Conservation (phyloP, 169 alveolate genomes). For the Theileria sp. region DNA sequence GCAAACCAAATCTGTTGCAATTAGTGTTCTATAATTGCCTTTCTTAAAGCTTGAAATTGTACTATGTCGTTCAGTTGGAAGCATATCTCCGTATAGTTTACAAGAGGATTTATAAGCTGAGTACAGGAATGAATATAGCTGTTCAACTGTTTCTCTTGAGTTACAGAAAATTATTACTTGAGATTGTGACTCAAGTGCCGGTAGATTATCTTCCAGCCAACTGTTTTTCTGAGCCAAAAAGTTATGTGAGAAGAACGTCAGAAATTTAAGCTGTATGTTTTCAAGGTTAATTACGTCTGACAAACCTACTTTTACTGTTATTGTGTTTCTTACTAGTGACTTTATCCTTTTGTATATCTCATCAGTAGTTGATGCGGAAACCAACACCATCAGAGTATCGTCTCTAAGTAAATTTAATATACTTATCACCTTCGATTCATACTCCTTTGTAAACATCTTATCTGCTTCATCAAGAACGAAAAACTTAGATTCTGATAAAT, state of each 20-base stretch:
- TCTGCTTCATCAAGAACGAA: constrained; percentile 35
- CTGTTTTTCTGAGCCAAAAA: constrained; percentile 13
- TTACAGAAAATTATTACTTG: constrained; percentile 34
- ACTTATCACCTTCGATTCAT: constrained; percentile 19
- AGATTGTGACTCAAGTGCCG: constrained; percentile 9
- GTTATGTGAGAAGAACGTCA: constrained; percentile 2
- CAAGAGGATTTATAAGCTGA: background rate
- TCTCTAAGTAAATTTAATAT: constrained; percentile 9
- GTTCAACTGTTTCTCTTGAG: constrained; percentile 15
- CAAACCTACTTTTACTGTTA: constrained; percentile 27
- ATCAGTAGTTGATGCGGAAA: constrained; percentile 33
- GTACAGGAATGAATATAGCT: constrained; percentile 8
- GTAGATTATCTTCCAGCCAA: constrained; percentile 22
- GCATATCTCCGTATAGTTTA: constrained; percentile 25
- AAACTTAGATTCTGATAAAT: background rate
- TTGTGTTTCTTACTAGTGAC: constrained; percentile 31
- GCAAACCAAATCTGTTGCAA: constrained; percentile 31
- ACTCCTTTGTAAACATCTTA: constrained; percentile 28
- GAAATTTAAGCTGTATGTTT: constrained; percentile 14
- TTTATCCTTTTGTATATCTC: constrained; percentile 23
- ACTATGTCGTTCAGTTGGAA: constrained; percentile 9
- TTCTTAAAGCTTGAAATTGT: background rate
- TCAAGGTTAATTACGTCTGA: constrained; percentile 18
- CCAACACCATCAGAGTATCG: constrained; percentile 13
- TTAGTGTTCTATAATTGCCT: background rate